phyloP scores from a whole-genome alignment of 495 filamentous ascomycete genomes.

The Choiromyces venosus region DNA sequence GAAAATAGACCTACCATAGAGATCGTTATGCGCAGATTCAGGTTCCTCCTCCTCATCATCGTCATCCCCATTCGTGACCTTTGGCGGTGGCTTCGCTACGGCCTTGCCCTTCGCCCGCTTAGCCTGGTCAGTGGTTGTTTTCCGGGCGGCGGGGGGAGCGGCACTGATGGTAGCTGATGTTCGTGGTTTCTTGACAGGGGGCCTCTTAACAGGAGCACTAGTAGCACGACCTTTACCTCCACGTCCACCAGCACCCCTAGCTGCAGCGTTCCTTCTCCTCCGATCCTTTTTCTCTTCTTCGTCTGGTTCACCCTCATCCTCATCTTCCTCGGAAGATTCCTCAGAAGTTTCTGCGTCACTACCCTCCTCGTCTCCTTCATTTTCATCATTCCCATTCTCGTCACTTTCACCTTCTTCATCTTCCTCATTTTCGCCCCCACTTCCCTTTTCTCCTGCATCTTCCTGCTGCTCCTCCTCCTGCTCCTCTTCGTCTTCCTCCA shows the following conservation, averaged over 20 bases:
- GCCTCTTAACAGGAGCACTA: conserved; percentile 53
- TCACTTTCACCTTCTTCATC: conserved; percentile 7
- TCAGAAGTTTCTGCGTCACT: conserved; percentile 10
- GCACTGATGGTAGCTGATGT: conserved; percentile 56
- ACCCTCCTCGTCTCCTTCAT: conserved; percentile 32
- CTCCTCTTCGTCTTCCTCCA: conserved; percentile 44
- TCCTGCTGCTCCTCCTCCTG: conserved; percentile 42
- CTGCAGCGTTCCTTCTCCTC: conserved; percentile 25
- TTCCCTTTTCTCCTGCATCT: conserved; percentile 14
- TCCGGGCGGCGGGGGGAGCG: conserved; percentile 47
- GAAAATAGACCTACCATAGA: conserved; percentile 28
- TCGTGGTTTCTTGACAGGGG: conserved; percentile 68
- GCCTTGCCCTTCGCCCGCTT: conserved; percentile 24
- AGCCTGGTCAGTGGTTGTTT: conserved; percentile 34
- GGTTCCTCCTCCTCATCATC: conserved; percentile 14
- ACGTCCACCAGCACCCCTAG: conserved; percentile 40
- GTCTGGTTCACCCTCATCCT: conserved; percentile 50
- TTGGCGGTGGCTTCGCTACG: conserved; percentile 38
- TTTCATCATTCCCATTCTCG: conserved; percentile 11
- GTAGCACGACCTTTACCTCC: conserved; percentile 48
- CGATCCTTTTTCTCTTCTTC: conserved; percentile 59
- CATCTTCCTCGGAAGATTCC: conserved; percentile 20
- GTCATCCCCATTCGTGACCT: conserved; percentile 38
- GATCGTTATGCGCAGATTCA: conserved; percentile 20
- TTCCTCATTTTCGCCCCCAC: conserved; percentile 4